phyloP scores from a whole-genome alignment of 2,329 filamentous ascomycete species.

The Claviceps capensis region DNA sequence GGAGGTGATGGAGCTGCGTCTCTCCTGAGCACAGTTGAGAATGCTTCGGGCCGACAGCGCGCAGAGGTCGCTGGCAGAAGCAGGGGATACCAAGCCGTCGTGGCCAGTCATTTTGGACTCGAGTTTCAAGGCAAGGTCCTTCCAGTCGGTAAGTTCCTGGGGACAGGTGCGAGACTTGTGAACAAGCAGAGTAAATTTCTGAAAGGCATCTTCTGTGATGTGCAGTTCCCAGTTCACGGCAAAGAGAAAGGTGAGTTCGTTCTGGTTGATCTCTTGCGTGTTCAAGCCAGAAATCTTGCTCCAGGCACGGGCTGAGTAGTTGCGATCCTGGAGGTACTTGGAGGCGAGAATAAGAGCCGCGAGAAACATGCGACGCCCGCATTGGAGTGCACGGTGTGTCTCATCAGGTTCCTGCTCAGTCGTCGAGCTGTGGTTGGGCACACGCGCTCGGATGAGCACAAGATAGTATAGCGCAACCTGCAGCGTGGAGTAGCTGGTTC shows the following conservation, averaged over 20 bases:
- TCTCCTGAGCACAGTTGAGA: slow-evolving; percentile 28
- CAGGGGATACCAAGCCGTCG: slow-evolving; percentile 31
- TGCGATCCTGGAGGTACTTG: slow-evolving; percentile 95
- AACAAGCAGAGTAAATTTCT: slow-evolving; percentile 88
- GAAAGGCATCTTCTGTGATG: slow-evolving; percentile 77
- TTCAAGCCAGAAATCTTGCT: slow-evolving; percentile 98
- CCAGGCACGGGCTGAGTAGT: slow-evolving; percentile 95
- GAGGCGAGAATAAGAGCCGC: slow-evolving; percentile 89
- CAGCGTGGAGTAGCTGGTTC: slow-evolving; percentile 92
- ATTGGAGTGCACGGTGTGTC: slow-evolving; percentile 71
- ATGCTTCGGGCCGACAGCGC: slow-evolving; percentile 29
- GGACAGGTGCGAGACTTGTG: slow-evolving; percentile 34
- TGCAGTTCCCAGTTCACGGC: slow-evolving; percentile 93
- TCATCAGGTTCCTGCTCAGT: slow-evolving; percentile 65
- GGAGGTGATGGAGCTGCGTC: slow-evolving; percentile 17
- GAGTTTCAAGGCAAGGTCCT: slow-evolving; percentile 41
- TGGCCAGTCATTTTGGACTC: slow-evolving; percentile 46
- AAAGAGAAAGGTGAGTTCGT: slow-evolving; percentile 82
- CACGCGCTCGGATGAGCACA: slow-evolving; percentile 80
- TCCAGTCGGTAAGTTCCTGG: slow-evolving; percentile 41
- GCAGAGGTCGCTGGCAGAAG: slow-evolving; percentile 21
- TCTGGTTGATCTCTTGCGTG: slow-evolving; percentile 88
- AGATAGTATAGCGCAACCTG: slow-evolving; percentile 96
- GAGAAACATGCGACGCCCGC: slow-evolving; percentile 94
- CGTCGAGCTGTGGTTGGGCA: slow-evolving; percentile 72